Conservation (phyloP, 2,329 filamentous ascomycete genomes). For the Mollisiaceae sp. region DNA sequence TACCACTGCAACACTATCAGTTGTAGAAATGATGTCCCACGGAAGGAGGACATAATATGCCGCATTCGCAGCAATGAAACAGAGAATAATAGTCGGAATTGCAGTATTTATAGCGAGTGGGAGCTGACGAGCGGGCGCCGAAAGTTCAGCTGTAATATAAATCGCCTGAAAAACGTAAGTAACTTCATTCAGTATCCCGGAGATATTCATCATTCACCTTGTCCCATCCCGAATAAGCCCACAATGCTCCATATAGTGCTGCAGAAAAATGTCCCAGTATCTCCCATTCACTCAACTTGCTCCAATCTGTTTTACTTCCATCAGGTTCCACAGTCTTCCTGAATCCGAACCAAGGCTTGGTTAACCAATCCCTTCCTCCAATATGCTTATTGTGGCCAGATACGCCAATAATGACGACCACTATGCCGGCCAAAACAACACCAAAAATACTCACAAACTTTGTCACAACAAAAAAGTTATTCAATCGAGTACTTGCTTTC, state of each 20-base stretch:
- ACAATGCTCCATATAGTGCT: slow-evolving; percentile 65
- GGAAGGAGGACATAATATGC: slow-evolving; percentile 68
- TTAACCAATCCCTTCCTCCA: slow-evolving; percentile 57
- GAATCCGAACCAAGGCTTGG: slow-evolving; percentile 59
- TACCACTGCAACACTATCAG: slow-evolving; percentile 67
- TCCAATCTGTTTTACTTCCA: slow-evolving; percentile 56
- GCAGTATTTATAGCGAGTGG: slow-evolving; percentile 67
- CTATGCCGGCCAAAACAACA: slow-evolving; percentile 55
- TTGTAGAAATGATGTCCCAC: slow-evolving; percentile 61
- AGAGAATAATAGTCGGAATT: slow-evolving; percentile 62
- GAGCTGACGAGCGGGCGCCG: slow-evolving; percentile 56
- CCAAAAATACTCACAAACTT: slow-evolving; percentile 57
- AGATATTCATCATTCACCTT: slow-evolving; percentile 52
- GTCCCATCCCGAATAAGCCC: slow-evolving; percentile 71
- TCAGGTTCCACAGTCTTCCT: slow-evolving; percentile 56
- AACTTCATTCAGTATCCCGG: neutral
- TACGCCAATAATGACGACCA: slow-evolving; percentile 51
- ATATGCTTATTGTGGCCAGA: slow-evolving; percentile 44
- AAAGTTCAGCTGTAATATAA: slow-evolving; percentile 60
- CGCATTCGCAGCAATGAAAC: slow-evolving; percentile 64
- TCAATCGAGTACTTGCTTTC: slow-evolving; percentile 58
- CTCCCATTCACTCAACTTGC: slow-evolving; percentile 57
- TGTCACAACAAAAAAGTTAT: slow-evolving; percentile 59
- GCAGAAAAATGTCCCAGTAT: slow-evolving; percentile 63
- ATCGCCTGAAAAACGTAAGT: slow-evolving; percentile 50